Base-by-base conservation (phyloP, 768 basidiomycete species). In the Rhizopogon sp. region DNA sequence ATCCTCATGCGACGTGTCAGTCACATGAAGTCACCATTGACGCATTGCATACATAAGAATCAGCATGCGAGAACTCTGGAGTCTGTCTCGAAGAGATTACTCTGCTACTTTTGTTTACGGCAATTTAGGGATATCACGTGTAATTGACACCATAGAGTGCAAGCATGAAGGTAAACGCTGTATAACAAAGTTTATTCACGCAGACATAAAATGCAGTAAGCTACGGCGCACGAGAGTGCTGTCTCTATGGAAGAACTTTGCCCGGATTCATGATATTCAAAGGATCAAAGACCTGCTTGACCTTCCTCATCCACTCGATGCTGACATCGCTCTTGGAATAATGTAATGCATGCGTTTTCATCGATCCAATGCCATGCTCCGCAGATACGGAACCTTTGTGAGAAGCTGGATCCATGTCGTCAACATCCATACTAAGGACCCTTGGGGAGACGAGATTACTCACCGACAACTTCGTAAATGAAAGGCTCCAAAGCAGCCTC, bases 331-430 rank as follows among this genome's bases (percentile, higher is more conserved):
- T 79, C 73, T 98, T 97, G 6, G 92, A 93, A 71, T 97, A 98
- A 39, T 79, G 79, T 20, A 98, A 81, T 14, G 92, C 91, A 54
- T 88, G 84, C 0, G 90, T 88, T 75, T 98, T 98, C 89, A 93
- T 93, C 0, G 87, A 80, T n/a, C 96, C 95, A 52, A 99, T 85
- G 5, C 96, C 96, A 68, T 99, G 96, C 66, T 99, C 96, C 2
- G 96, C 96, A 6, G 95, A 98, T 60, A 99, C 84, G 0, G 96
- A 98, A 7, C 96, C 96, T 50, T 84, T 81, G 65, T 89, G 80
- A 1, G 82, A 83, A 17, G 85, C 89, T 92, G 58, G 20, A 50
- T 49, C 35, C 39, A 17, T n/a, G 25, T 31, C 46, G 50, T 29
- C 3, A n/a, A 13, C 8, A 16, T 29, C 41, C 14, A 20, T n/a